Percentiles rank a stretch among this genome's conserved stretches.
Conservation (phyloP, 805 yeast species). For the Candida sphagnicola region DNA sequence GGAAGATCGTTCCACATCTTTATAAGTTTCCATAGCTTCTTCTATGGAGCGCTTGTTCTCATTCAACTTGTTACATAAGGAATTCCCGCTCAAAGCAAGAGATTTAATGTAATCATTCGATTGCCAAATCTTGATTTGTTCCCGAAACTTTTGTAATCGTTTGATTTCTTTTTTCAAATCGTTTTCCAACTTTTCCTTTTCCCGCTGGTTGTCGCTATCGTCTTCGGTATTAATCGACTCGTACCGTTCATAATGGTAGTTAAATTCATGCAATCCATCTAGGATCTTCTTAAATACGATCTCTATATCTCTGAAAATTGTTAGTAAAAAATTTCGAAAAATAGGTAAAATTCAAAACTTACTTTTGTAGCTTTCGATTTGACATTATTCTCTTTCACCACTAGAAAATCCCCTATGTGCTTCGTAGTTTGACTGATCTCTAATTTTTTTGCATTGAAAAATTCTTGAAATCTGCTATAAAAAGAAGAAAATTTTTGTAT, state of each 20-base stretch:
- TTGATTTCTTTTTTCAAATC: slow-evolving; percentile 45
- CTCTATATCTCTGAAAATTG: slow-evolving; percentile 32
- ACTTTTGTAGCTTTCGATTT: slow-evolving; percentile 35
- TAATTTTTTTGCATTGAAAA: no score
- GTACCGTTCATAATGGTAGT: slow-evolving; percentile 41
- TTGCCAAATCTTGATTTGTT: slow-evolving; percentile 44
- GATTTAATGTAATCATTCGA: slow-evolving; percentile 29
- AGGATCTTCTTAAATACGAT: slow-evolving; percentile 41
- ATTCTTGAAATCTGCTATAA: slow-evolving; percentile 1
- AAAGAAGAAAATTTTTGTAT: slow-evolving; percentile 1
- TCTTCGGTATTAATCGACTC: slow-evolving; percentile 28
- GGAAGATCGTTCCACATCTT: slow-evolving; percentile 39
- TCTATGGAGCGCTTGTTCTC: slow-evolving; percentile 39
- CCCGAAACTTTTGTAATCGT: slow-evolving; percentile 42
- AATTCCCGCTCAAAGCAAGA: slow-evolving; percentile 13
- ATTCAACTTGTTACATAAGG: slow-evolving; percentile 19
- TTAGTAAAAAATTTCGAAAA: background rate
- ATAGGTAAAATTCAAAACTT: slow-evolving; percentile 12
- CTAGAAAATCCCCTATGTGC: background rate
- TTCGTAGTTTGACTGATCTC: background rate
- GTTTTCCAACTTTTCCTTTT: slow-evolving; percentile 40
- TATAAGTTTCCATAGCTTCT: slow-evolving; percentile 44
- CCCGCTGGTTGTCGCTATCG: slow-evolving; percentile 35
- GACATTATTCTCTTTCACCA: slow-evolving; percentile 13
- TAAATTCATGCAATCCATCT: slow-evolving; percentile 43